phyloP scores from a whole-genome alignment of 2,329 filamentous ascomycete genomes.

The Cephalotrichum gorgonifer region DNA sequence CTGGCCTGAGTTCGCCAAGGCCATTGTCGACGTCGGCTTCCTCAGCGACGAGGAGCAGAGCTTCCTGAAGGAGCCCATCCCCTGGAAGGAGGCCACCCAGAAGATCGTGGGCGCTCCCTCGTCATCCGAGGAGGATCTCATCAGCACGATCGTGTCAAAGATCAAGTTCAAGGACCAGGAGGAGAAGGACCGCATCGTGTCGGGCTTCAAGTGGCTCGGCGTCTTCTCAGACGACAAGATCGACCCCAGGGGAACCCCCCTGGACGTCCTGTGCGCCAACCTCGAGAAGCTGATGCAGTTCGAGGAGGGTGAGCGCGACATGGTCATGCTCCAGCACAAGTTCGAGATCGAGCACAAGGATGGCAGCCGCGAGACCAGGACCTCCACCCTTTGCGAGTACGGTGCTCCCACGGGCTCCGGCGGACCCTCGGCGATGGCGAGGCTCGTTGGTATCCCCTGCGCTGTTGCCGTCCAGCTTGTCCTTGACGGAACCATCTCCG shows the following conservation, averaged over 20 bases:
- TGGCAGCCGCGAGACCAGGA: constrained; percentile 65
- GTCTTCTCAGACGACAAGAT: constrained; percentile 60
- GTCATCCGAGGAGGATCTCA: constrained; percentile 56
- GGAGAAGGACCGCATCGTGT: constrained; percentile 59
- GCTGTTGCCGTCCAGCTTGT: constrained; percentile 63
- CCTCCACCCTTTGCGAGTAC: constrained; percentile 74
- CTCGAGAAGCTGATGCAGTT: constrained; percentile 90
- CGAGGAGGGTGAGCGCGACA: constrained; percentile 70
- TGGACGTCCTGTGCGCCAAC: constrained; percentile 84
- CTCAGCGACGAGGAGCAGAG: constrained; percentile 59
- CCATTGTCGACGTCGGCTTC: constrained; percentile 84
- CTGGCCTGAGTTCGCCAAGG: constrained; percentile 83
- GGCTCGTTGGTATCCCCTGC: constrained; percentile 63
- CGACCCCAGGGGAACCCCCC: constrained; percentile 63
- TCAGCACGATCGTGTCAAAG: constrained; percentile 65
- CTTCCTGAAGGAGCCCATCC: constrained; percentile 53
- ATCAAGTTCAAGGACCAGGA: constrained; percentile 52
- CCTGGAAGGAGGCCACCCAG: constrained; percentile 80
- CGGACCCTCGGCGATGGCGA: constrained; percentile 78
- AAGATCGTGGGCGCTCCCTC: constrained; percentile 63
- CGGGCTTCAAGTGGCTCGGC: constrained; percentile 62
- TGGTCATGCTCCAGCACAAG: constrained; percentile 71
- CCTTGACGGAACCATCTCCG: constrained; percentile 60
- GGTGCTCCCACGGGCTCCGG: constrained; percentile 54
- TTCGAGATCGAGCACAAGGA: constrained; percentile 79